Base-by-base conservation (phyloP, 768 basidiomycete genomes). In the Tulasnella sp. region DNA sequence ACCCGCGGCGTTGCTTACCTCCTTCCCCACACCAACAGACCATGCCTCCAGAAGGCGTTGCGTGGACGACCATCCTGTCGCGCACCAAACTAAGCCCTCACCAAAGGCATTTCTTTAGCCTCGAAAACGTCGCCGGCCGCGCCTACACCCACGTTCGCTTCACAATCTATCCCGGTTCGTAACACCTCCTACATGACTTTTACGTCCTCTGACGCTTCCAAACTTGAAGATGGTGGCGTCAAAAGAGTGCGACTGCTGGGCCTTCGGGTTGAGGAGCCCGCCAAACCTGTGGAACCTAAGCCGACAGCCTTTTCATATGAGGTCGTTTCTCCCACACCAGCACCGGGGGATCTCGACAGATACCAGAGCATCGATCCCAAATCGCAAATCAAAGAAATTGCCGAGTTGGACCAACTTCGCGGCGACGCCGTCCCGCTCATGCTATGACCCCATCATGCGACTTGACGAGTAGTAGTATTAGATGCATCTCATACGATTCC, bases 211-310 rank as follows among this genome's bases (percentile, higher is more conserved):
- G 19, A 15, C 40, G 27, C 9, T 1, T 51, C 25, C n/a, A 23
- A 15, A 17, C 15, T 6, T 15, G 12, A 52, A 72, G 94, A 99
- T 65, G 96, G 96, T 40, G 96, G 96, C 23, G 71, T 97, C 66
- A 98, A 98, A 71, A 80, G 96, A 21, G 74, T 99, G n/a, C 79
- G 96, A 59, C 69, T 96, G 48, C 73, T 81, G 62, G 90, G 96
- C 4, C 71, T 75, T 53, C 76, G 79, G 46, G 74, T 74, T 41
- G 66, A 64, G 17, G 54, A 46, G 51, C 34, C 57, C 36, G 45
- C 31, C 23, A 36, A 52, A 52, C 29, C 32, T 15, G 15, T 19
- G 15, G 41, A 41, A 8, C 50, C 34, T 23, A 36, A 52, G 32
- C 50, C 50, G 7, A 52, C 50, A 15, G 35, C 23, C 25, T 8